Conservation (phyloP, 2,329 filamentous ascomycete genomes). For the Cladosporium sp. region DNA sequence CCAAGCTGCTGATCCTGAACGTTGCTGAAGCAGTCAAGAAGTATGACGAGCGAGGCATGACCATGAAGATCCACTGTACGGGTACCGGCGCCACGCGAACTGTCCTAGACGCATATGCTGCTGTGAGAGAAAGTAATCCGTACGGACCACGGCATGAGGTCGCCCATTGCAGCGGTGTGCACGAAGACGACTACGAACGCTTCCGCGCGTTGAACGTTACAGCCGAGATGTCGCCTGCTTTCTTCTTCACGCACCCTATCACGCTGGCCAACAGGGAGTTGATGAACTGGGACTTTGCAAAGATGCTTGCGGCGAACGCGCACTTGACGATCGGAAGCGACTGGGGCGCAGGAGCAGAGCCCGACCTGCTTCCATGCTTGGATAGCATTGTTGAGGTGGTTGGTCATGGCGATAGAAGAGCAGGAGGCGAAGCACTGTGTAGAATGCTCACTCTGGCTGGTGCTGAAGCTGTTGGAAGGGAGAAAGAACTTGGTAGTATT, state of each 20-base stretch:
- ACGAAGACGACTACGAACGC: conserved; percentile 28
- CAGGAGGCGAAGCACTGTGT: neutral
- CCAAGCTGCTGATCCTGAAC: conserved; percentile 19
- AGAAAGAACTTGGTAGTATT: conserved; percentile 36
- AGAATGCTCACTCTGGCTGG: conserved; percentile 25
- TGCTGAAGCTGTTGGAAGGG: conserved; percentile 43
- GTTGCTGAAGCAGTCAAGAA: conserved; percentile 25
- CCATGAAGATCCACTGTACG: conserved; percentile 33
- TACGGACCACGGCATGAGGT: conserved; percentile 32
- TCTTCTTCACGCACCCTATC: conserved; percentile 23
- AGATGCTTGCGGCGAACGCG: conserved; percentile 24
- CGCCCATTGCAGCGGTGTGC: conserved; percentile 27
- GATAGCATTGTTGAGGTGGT: neutral
- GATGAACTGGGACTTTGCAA: conserved; percentile 29
- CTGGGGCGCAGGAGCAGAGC: neutral
- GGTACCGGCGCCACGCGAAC: conserved; percentile 29
- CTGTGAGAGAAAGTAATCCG: conserved; percentile 24
- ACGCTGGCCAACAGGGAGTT: conserved; percentile 15
- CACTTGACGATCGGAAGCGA: conserved; percentile 31
- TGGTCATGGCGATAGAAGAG: neutral
- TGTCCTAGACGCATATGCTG: conserved; percentile 30
- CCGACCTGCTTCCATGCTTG: conserved; percentile 5
- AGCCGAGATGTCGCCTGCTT: conserved; percentile 33
- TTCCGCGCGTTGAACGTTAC: conserved; percentile 30
- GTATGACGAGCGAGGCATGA: conserved; percentile 31